These are phyloP conservation scores for Lentinula sp. DNA, from an alignment of 768 basidiomycete genomes.

Conservation along the genomic window DNA sequence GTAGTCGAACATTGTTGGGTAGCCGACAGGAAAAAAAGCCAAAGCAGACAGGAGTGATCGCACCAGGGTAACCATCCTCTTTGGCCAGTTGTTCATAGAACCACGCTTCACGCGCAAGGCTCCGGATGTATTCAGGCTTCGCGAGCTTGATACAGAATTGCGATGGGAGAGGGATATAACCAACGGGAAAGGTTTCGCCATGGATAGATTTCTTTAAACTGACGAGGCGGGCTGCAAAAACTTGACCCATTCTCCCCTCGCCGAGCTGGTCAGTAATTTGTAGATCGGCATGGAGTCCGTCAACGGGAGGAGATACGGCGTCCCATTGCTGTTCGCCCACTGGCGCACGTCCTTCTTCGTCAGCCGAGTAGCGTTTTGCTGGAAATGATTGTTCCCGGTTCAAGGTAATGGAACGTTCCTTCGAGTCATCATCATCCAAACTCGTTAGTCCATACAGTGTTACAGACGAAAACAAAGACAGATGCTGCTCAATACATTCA, in stretches of 20 bases:
- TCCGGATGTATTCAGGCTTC: neutral
- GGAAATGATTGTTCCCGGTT: neutral
- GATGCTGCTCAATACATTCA: too few relatives aligned
- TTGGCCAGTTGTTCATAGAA: neutral
- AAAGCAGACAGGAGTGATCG: neutral
- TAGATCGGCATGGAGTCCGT: neutral
- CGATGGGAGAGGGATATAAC: too few relatives aligned
- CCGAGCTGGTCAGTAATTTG: neutral
- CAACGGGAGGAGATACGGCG: neutral
- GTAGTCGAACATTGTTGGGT: neutral
- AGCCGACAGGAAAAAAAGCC: neutral
- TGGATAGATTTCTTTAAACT: too few relatives aligned
- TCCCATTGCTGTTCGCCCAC: constrained; percentile 25
- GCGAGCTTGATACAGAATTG: neutral
- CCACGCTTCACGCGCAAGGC: neutral
- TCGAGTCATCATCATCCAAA: too few relatives aligned
- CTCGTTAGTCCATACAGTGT: too few relatives aligned
- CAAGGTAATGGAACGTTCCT: too few relatives aligned
- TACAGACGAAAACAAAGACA: too few relatives aligned
- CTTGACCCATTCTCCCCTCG: too few relatives aligned
- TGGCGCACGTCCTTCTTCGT: neutral
- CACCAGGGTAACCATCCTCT: neutral
- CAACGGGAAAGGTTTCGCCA: too few relatives aligned
- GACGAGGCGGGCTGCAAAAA: too few relatives aligned
- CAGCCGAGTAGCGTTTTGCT: neutral